phyloP scores from a whole-genome alignment of 305 asterid species.

The Fraxinus platypoda region DNA sequence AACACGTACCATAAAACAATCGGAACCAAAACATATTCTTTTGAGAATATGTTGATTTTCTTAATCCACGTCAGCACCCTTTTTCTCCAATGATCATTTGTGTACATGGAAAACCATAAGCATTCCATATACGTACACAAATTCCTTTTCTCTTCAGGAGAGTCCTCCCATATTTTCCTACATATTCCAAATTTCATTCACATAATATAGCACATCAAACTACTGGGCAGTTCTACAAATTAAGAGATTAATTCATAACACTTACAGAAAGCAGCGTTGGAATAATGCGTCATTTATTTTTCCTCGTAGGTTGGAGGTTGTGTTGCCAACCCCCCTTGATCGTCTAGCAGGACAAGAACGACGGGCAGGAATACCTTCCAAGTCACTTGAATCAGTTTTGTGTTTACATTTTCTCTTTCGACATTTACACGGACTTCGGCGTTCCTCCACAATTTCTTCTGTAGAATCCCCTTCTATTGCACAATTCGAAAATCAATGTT shows the following conservation, averaged over 20 bases:
- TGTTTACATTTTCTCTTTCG: background rate
- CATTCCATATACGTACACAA: slow-evolving; percentile 30
- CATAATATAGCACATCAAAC: background rate
- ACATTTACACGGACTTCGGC: background rate
- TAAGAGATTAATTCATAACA: background rate
- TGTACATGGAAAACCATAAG: slow-evolving; percentile 35
- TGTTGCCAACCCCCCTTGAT: slow-evolving; percentile 6
- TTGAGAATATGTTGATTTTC: slow-evolving; percentile 34
- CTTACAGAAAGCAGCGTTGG: slow-evolving; percentile 24
- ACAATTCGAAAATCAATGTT: background rate
- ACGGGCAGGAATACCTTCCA: background rate
- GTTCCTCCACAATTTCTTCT: background rate
- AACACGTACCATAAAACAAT: slow-evolving; percentile 40
- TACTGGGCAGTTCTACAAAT: background rate
- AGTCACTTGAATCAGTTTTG: slow-evolving; percentile 8
- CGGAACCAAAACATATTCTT: slow-evolving; percentile 50
- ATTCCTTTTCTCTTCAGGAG: slow-evolving; percentile 38
- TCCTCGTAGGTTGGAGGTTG: slow-evolving; percentile 14
- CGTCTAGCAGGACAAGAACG: background rate
- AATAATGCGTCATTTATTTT: background rate
- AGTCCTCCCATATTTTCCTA: slow-evolving; percentile 43
- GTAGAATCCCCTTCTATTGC: background rate
- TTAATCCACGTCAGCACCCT: slow-evolving; percentile 46
- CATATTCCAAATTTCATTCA: background rate
- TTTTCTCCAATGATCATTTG: slow-evolving; percentile 3